Evolutionary conservation across 192 early-diverging fungal genomes (phyloP).

Genomic region (Backusella morwellensis): DNA sequence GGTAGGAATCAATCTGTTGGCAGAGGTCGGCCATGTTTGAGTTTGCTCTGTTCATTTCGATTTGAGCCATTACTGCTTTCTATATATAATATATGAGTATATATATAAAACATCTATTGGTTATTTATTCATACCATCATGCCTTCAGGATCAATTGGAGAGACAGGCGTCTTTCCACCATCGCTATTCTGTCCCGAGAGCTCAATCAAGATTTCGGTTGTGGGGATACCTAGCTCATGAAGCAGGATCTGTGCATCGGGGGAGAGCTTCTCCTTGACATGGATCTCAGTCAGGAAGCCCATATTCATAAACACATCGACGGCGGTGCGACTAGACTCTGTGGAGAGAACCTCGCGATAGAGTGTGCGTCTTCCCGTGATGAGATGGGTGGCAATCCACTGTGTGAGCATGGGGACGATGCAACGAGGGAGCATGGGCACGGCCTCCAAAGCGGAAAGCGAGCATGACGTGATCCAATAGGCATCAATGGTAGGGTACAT

Average conservation of each 20-base stretch:
- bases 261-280: constrained; percentile 28
- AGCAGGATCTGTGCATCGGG: constrained; percentile 35
- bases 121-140: constrained; percentile 28
- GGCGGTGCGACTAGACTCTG: constrained; percentile 32
- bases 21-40: constrained; percentile 40
- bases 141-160: constrained; percentile 34
- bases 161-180: constrained; percentile 32
- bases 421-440: constrained; percentile 35
- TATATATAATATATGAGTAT: background rate
- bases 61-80: constrained; percentile 40
- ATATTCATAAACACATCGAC: constrained; percentile 34
- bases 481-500: constrained; percentile 37
- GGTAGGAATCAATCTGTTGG: constrained; percentile 37
- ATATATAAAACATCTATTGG: too few relatives aligned
- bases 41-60: constrained; percentile 41
- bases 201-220: constrained; percentile 35
- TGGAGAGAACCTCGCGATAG: constrained; percentile 40
- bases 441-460: constrained; percentile 33
- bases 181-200: constrained; percentile 34
- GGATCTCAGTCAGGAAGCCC: constrained; percentile 31
- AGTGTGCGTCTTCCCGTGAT: constrained; percentile 36
- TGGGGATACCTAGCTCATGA: constrained; percentile 34
- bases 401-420: constrained; percentile 34
- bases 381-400: constrained; percentile 43
- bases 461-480: constrained; percentile 42